Evolutionary conservation across 495 filamentous ascomycete species (phyloP).

Genomic region (Xylaria longipes): DNA sequence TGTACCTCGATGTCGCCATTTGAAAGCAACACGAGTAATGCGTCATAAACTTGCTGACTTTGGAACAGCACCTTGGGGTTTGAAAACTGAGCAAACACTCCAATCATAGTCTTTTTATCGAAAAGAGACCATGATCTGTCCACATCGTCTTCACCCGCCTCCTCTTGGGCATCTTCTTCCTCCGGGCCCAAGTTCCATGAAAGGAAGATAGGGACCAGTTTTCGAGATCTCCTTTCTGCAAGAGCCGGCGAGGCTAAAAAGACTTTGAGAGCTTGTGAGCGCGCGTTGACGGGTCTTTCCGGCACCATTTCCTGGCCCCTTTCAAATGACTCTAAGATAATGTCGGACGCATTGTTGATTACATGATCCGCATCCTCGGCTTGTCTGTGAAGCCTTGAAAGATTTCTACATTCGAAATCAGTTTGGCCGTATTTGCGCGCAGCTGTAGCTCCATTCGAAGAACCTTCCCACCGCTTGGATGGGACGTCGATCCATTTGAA

Average conservation of each 20-base stretch:
- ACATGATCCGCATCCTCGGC: conserved; percentile 49
- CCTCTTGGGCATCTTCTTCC: conserved; percentile 47
- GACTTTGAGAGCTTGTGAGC: conserved; percentile 80
- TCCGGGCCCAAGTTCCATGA: conserved; percentile 69
- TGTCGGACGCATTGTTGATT: conserved; percentile 47
- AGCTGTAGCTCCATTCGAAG: conserved; percentile 24
- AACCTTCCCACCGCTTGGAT: conserved; percentile 54
- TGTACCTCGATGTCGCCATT: conserved; percentile 93
- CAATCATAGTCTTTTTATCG: conserved; percentile 81
- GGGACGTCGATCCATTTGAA: conserved; percentile 79
- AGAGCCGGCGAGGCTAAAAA: conserved; percentile 73
- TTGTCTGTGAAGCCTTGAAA: conserved; percentile 60
- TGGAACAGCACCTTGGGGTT: conserved; percentile 86
- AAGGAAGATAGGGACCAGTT: conserved; percentile 84
- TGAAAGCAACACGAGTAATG: conserved; percentile 72
- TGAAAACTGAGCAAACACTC: conserved; percentile 80
- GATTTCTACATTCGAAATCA: conserved; percentile 84
- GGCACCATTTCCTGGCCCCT: conserved; percentile 53
- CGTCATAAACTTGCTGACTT: conserved; percentile 75
- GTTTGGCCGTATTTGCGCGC: conserved; percentile 47
- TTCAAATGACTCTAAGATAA: conserved; percentile 59
- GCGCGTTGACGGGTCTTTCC: conserved; percentile 52
- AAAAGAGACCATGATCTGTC: conserved; percentile 61
- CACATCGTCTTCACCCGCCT: conserved; percentile 50
- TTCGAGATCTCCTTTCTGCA: conserved; percentile 85